Evolutionary conservation across 352 stramenopile genomes (phyloP).

Genomic region (Globisporangium cystogenes): DNA sequence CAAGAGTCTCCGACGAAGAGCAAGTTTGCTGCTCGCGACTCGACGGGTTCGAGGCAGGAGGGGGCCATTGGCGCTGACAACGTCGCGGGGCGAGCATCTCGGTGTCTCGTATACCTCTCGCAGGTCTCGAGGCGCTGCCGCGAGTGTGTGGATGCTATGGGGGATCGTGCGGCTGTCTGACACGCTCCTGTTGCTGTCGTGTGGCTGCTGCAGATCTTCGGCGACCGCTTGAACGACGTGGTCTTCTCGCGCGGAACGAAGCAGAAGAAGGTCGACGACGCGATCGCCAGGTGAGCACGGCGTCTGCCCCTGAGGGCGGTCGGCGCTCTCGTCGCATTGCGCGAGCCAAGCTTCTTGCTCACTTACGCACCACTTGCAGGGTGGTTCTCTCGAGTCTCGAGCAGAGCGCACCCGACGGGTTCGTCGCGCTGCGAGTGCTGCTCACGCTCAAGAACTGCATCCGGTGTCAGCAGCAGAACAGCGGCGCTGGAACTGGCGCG

Average conservation of each 20-base stretch:
- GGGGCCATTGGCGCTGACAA: neutral
- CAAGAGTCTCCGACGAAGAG: constrained; percentile 7
- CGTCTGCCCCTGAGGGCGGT: neutral
- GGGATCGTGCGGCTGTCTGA: neutral
- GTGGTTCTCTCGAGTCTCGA: constrained; percentile 24
- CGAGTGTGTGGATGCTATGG: neutral
- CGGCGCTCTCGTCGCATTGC: neutral
- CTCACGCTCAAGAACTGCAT: constrained; percentile 56
- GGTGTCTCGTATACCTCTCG: constrained; percentile 53
- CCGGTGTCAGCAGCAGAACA: constrained; percentile 24
- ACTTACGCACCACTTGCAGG: constrained; percentile 4
- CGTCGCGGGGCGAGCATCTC: constrained; percentile 37
- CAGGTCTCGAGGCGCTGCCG: constrained; percentile 31
- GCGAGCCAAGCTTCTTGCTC: neutral
- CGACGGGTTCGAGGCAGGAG: neutral
- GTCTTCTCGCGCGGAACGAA: constrained; percentile 26
- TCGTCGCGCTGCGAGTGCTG: constrained; percentile 41
- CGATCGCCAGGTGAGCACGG: constrained; percentile 17
- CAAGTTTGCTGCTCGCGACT: neutral
- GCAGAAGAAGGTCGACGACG: constrained; percentile 7
- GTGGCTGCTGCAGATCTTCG: constrained; percentile 40
- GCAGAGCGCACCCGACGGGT: constrained; percentile 8
- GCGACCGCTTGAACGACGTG: constrained; percentile 43
- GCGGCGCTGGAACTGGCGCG: constrained; percentile 14
- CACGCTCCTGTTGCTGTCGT: neutral